phyloP scores from a whole-genome alignment of 2,329 filamentous ascomycete genomes.

The Fusarium staphyleae region DNA sequence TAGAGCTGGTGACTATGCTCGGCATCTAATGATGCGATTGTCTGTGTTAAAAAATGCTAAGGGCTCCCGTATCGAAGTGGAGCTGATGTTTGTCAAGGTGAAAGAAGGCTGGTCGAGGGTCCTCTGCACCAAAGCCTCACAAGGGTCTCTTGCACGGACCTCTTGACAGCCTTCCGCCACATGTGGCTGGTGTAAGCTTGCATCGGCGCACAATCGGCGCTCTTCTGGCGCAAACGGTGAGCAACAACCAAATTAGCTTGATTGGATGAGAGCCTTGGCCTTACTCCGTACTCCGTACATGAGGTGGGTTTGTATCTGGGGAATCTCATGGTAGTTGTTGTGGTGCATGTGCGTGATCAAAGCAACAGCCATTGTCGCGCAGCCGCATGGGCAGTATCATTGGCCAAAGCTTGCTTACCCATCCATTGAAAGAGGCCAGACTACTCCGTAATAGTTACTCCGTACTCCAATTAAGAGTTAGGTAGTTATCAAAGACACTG shows the following conservation, averaged over 20 bases:
- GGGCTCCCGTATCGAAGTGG: constrained; percentile 28
- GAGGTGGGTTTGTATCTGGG: constrained; percentile 36
- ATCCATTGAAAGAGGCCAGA: too few species aligned
- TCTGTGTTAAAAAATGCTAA: constrained; percentile 22
- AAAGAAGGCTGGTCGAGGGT: constrained; percentile 26
- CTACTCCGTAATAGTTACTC: too few species aligned
- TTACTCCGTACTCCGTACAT: too few species aligned
- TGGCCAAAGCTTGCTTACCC: too few species aligned
- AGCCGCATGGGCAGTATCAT: not conserved
- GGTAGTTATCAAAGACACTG: too few species aligned
- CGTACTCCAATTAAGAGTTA: too few species aligned
- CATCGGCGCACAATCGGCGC: constrained; percentile 20
- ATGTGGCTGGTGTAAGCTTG: constrained; percentile 22
- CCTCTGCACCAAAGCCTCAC: constrained; percentile 5
- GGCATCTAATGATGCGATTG: constrained; percentile 7
- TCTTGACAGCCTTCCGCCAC: constrained; percentile 23
- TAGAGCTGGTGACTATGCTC: not conserved
- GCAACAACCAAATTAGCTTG: constrained; percentile 27
- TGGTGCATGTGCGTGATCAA: too few species aligned
- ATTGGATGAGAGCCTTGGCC: constrained; percentile 19
- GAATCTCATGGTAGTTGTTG: constrained; percentile 17
- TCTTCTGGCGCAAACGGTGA: constrained; percentile 6
- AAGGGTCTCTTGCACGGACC: constrained; percentile 17
- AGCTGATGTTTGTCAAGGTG: constrained; percentile 16
- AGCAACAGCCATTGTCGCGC: not conserved